phyloP scores from a whole-genome alignment of 1,139 yeast species.

The Suhomyces coccinellae region DNA sequence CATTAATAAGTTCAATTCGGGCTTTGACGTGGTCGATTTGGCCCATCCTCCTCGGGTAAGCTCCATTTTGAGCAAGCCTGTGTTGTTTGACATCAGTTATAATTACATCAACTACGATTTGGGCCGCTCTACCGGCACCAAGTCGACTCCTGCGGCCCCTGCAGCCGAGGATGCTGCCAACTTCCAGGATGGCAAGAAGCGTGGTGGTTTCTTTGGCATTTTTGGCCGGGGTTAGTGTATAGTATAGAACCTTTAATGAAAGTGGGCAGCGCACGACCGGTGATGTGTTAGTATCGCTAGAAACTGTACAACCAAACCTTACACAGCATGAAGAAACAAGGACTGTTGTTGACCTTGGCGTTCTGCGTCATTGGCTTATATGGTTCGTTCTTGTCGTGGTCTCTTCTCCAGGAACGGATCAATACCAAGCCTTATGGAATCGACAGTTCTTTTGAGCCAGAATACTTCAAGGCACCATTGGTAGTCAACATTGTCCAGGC shows the following conservation, averaged over 20 bases:
- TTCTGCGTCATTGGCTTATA: slow-evolving; percentile 75
- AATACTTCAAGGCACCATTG: slow-evolving; percentile 71
- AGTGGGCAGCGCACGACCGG: neutral
- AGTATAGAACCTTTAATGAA: neutral
- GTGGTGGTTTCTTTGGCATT: slow-evolving; percentile 47
- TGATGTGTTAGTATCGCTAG: neutral
- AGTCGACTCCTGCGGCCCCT: slow-evolving; percentile 10
- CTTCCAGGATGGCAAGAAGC: slow-evolving; percentile 28
- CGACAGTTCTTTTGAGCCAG: slow-evolving; percentile 35
- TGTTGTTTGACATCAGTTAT: slow-evolving; percentile 84
- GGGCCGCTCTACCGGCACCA: slow-evolving; percentile 15
- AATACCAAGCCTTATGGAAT: slow-evolving; percentile 74
- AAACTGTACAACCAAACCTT: neutral
- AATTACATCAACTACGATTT: slow-evolving; percentile 64
- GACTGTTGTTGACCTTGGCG: slow-evolving; percentile 37
- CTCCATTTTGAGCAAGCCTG: slow-evolving; percentile 80
- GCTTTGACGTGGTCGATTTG: slow-evolving; percentile 49
- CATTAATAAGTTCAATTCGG: slow-evolving; percentile 45
- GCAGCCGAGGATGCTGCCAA: slow-evolving; percentile 11
- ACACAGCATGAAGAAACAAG: slow-evolving; percentile 17
- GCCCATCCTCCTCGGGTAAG: slow-evolving; percentile 38
- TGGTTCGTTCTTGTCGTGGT: slow-evolving; percentile 86
- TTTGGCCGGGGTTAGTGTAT: slow-evolving; percentile 24
- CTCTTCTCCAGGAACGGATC: slow-evolving; percentile 84
- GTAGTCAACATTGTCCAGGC: slow-evolving; percentile 76